These are phyloP conservation scores for Nemania bipapillata DNA, from an alignment of 2,329 filamentous ascomycete genomes.

Conservation along the genomic window DNA sequence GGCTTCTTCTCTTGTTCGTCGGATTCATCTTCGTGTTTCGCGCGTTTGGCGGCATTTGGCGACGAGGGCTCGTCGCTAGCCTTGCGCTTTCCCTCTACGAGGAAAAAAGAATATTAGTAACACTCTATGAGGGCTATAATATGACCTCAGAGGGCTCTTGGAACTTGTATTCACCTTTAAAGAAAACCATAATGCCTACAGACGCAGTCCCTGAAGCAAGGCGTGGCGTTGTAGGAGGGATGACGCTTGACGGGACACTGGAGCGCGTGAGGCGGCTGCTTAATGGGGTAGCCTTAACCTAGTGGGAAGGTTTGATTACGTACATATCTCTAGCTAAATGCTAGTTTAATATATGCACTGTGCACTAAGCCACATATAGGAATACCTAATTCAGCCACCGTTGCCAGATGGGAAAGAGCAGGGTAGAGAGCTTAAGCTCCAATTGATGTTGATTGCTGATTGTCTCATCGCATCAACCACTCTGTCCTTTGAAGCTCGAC, in stretches of 20 bases:
- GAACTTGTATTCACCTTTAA: slow-evolving; percentile 57
- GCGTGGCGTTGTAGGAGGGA: slow-evolving; percentile 21
- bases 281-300: neutral
- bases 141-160: neutral
- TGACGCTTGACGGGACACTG: neutral
- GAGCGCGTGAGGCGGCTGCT: neutral
- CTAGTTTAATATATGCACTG: slow-evolving; percentile 9
- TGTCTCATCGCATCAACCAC: slow-evolving; percentile 6
- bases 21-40: slow-evolving; percentile 63
- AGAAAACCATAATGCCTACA: slow-evolving; percentile 42
- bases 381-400: slow-evolving; percentile 30
- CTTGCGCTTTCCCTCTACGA: slow-evolving; percentile 74
- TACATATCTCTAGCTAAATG: neutral
- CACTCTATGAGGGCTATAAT: neutral
- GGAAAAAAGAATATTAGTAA: slow-evolving; percentile 11
- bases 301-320: neutral
- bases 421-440: slow-evolving; percentile 17
- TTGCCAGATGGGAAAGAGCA: slow-evolving; percentile 20
- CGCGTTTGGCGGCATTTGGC: slow-evolving; percentile 70
- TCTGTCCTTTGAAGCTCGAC: neutral
- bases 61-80: slow-evolving; percentile 73
- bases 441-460: neutral
- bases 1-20: slow-evolving; percentile 62
- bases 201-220: slow-evolving; percentile 14
- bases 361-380: slow-evolving; percentile 17